Base-by-base conservation (phyloP, 2,329 filamentous ascomycete genomes). In the Sarocladium brachiariae region DNA sequence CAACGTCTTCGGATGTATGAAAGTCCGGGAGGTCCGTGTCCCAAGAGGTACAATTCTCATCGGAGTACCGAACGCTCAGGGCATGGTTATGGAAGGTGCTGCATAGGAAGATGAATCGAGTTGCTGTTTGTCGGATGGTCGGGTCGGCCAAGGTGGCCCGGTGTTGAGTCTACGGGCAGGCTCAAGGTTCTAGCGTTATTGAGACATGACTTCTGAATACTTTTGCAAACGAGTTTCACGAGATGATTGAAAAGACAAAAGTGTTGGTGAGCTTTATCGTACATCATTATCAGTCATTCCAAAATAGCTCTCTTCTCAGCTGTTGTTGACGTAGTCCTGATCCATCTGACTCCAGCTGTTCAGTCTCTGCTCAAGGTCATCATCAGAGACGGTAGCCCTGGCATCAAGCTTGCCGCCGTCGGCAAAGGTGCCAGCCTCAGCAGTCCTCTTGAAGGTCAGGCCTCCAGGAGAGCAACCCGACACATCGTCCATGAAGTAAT, bases 1-100 rank as follows among this genome's bases (percentile, higher is more conserved):
- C 45, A 81, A 80, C 45, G 78, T 84, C 0, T 84, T 83, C 66
- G 81, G 81, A 11, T 83, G 81, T 63, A 83, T 85, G 75, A 80
- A 77, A 59, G 77, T 83, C 34, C 75, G 65, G 58, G 69, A 75
- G 35, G 71, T 77, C 16, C 65, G 64, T 45, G 77, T 81, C 31
- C 79, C 78, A 1, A 69, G 71, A 30, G 78, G 77, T 2, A 76
- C 75, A 48, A 75, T 81, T 27, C 60, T 82, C 2, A 73, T 82
- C 21, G 79, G 79, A 6, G 73, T 81, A 50, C 77, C 79, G 4
- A 82, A 80, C 57, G 78, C 78, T 5, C 59, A 74, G 55, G 78
- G 78, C 2, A 81, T 82, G 77, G 68, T 80, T n/a, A 79, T 75
- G 14, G 77, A 81, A 55, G 78, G 76, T n/a, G 43, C 31, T 33